Percentiles rank a stretch among this genome's conserved stretches.
These are phyloP conservation scores for Umbellularia californica DNA, from an alignment of 164 flowering plant species.

Conservation along the genomic window DNA sequence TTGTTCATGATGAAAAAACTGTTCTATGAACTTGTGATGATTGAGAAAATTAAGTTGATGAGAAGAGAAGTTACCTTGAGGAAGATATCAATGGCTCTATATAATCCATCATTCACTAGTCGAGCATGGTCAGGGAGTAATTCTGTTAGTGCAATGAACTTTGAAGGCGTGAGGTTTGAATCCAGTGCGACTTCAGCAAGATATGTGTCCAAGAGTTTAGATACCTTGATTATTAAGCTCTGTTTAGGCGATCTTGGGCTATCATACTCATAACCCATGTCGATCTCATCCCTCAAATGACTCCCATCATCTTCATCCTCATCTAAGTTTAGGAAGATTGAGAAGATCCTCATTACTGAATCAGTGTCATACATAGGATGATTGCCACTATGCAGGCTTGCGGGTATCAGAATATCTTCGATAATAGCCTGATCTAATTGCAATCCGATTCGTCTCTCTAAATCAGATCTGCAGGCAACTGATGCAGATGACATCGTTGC, in stretches of 20 bases:
- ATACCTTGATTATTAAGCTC: constrained; percentile 77
- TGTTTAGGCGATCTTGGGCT: constrained; percentile 91
- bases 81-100: constrained; percentile 87
- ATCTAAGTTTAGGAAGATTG: constrained; percentile 77
- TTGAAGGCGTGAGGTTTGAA: constrained; percentile 57
- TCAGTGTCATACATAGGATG: constrained; percentile 70
- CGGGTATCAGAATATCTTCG: constrained; percentile 86
- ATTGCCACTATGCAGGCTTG: constrained; percentile 52
- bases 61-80: constrained; percentile 53
- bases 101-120: constrained; percentile 67
- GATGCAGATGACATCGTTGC: constrained; percentile 63
- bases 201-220: constrained; percentile 78
- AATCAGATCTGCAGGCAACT: constrained; percentile 66
- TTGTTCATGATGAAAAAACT: no score
- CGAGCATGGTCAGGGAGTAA: constrained; percentile 96
- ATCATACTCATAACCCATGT: constrained; percentile 73
- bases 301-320: constrained; percentile 79
- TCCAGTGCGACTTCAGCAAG: constrained; percentile 92
- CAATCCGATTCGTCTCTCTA: constrained; percentile 84
- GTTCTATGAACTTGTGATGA: not conserved
- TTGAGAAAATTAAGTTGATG: not conserved
- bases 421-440: constrained; percentile 97
- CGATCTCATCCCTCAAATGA: constrained; percentile 52
- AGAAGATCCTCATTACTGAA: constrained; percentile 71
- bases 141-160: constrained; percentile 79